A percentile compares a stretch with the other conserved stretches of the same genome.
phyloP scores from a whole-genome alignment of 495 filamentous ascomycete species.

The Penicillium coprophilum region DNA sequence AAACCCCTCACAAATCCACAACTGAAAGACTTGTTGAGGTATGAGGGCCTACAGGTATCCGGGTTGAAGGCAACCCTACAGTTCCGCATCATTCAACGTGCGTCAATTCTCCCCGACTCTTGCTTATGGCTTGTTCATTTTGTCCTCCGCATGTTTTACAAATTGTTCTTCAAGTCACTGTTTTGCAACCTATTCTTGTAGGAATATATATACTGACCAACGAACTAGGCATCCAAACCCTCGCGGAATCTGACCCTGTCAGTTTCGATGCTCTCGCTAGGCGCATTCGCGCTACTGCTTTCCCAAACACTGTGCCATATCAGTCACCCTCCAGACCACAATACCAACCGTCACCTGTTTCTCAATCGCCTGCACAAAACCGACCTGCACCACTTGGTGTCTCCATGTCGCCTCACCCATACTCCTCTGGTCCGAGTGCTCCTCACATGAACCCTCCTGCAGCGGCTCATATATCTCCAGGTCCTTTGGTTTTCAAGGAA shows the following conservation, averaged over 20 bases:
- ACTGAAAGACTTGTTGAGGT: conserved; percentile 70
- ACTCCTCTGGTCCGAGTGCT: conserved; percentile 33
- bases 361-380: conserved; percentile 29
- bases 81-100: conserved; percentile 71
- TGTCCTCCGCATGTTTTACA: conserved; percentile 9
- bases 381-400: conserved; percentile 29
- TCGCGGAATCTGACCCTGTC: conserved; percentile 30
- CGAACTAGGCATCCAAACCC: conserved; percentile 37
- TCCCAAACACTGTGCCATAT: conserved; percentile 29
- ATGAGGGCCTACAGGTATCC: conserved; percentile 66
- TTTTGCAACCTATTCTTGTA: neutral
- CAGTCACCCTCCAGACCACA: conserved; percentile 28
- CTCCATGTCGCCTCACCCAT: conserved; percentile 35
- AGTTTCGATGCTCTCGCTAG: conserved; percentile 35
- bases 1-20: conserved; percentile 67
- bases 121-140: neutral
- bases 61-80: conserved; percentile 83
- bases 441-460: neutral
- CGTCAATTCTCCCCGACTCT: conserved; percentile 29
- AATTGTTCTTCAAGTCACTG: neutral
- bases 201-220: conserved; percentile 7
- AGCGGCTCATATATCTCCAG: conserved; percentile 30
- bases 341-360: conserved; percentile 27
- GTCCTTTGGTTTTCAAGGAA: conserved; percentile 59
- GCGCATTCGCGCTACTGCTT: conserved; percentile 34